These are phyloP conservation scores for Trichoderma hamatum DNA, from an alignment of 2,329 filamentous ascomycete species.

Conservation along the genomic window DNA sequence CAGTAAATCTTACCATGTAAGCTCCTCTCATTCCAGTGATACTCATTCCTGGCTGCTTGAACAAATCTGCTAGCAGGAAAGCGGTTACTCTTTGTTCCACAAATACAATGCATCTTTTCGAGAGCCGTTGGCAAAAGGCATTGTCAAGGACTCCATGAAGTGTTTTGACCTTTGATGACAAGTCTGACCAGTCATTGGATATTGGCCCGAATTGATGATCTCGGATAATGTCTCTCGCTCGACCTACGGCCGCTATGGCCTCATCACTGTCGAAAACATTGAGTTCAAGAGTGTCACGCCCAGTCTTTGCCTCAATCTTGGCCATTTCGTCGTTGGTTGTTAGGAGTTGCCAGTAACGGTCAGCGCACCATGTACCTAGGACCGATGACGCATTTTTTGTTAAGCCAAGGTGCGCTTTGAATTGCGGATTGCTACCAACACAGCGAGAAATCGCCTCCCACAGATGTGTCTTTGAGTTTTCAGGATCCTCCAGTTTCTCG, in stretches of 20 bases:
- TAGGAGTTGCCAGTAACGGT: constrained; percentile 75
- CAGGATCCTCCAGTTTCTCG: constrained; percentile 46
- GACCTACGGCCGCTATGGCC: constrained; percentile 59
- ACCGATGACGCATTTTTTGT: constrained; percentile 63
- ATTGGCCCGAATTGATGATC: constrained; percentile 50
- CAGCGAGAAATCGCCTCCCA: constrained; percentile 57
- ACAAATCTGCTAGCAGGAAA: constrained; percentile 69
- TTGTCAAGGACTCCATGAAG: constrained; percentile 63
- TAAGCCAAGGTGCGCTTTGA: constrained; percentile 62
- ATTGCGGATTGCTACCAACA: constrained; percentile 46
- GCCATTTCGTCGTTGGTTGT: constrained; percentile 64
- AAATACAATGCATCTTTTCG: constrained; percentile 77
- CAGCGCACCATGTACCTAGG: constrained; percentile 82
- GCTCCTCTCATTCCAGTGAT: constrained; percentile 63
- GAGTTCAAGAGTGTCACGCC: constrained; percentile 39
- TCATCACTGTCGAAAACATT: constrained; percentile 42
- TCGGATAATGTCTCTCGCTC: constrained; percentile 61
- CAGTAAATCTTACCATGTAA: constrained; percentile 57
- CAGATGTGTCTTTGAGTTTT: constrained; percentile 64
- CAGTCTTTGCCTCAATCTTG: constrained; percentile 62
- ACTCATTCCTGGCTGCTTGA: constrained; percentile 57
- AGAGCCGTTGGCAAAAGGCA: constrained; percentile 63
- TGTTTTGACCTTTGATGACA: constrained; percentile 74
- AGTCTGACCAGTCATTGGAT: constrained; percentile 12
- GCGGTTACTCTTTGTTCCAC: constrained; percentile 80